Base-by-base conservation (phyloP, 306 rosid genomes). In the Boehmeria nivea region DNA sequence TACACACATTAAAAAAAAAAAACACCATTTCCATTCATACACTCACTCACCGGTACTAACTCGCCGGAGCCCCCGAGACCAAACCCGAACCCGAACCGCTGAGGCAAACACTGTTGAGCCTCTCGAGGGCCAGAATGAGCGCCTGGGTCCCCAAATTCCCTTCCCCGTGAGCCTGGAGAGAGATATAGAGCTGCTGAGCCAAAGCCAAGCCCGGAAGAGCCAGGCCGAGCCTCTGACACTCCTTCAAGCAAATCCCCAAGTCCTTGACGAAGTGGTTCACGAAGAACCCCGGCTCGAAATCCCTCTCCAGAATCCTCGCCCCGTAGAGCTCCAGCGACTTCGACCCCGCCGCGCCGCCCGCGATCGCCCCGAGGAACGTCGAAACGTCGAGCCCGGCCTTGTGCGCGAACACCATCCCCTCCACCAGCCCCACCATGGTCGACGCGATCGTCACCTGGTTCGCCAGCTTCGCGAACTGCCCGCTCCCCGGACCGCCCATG, bases 211-310 rank as follows among this genome's bases (percentile, higher is more conserved):
- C 94, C 25, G 95, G 95, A 58, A 90, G 67, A 63, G 88, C 83
- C 58, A 90, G 65, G 1, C 91, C 84, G 88, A 89, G 67, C 17
- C 59, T 86, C 73, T 90, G 74, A 25, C 97, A 90, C 65, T 90
- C 94, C 77, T 81, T 86, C 78, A 86, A 72, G 40, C 95, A 90
- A 59, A 90, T 84, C 54, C 95, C 95, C 67, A 90, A 75, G 58
- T 84, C 98, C 75, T 90, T 90, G 23, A 90, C 95, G 42, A 90
- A 86, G 37, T 86, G 95, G 38, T 86, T 72, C 64, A 90, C 90
- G 14, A 58, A 90, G 33, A 90, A 90, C 1, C 95, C 97, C 0
- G 98, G 74, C 33, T 72, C 88, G 20, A 89, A 83, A 69, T 89
- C 89, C 83, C 94, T 76, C 67, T 68, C 70, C 73, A 90, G 20